Percentiles rank a stretch among this genome's conserved stretches.
Conservation (phyloP, 106 monocot genomes). For the Dendrobium huoshanense region DNA sequence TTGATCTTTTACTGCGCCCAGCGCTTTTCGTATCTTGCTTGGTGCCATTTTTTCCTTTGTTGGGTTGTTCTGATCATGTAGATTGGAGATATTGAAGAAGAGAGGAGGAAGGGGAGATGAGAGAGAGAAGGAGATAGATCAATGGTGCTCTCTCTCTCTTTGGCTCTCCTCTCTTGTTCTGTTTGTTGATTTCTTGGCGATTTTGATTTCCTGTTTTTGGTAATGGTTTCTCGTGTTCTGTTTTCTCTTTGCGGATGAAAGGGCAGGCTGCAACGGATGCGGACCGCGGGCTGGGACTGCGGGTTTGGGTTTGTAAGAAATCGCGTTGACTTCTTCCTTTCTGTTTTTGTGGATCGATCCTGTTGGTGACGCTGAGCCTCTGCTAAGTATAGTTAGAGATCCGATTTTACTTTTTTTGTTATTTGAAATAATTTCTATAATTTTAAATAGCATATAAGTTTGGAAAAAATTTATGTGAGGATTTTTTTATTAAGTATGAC, state of each 20-base stretch:
- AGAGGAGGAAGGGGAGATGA: not conserved
- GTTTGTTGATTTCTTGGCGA: not conserved
- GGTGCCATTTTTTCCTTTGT: constrained; percentile 5
- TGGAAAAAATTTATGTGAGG: too few species aligned
- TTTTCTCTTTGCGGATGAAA: not conserved
- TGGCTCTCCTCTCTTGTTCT: not conserved
- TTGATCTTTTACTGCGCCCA: constrained; percentile 55
- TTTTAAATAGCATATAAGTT: too few species aligned
- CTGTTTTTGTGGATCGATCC: not conserved
- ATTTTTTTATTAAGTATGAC: too few species aligned
- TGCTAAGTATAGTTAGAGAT: not conserved
- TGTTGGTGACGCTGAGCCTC: not conserved
- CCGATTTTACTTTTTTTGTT: too few species aligned
- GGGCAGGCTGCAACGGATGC: not conserved
- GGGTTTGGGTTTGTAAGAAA: not conserved
- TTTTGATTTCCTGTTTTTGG: not conserved
- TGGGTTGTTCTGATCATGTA: not conserved
- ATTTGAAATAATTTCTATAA: too few species aligned
- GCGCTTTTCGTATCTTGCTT: constrained; percentile 11
- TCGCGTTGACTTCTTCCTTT: not conserved
- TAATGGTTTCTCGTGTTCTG: not conserved
- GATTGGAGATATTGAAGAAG: not conserved
- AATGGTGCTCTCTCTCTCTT: not conserved
- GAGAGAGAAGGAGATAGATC: not conserved
- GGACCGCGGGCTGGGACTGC: not conserved